Conservation (phyloP, 208 protist genomes). For the Leishmania gerbilli region DNA sequence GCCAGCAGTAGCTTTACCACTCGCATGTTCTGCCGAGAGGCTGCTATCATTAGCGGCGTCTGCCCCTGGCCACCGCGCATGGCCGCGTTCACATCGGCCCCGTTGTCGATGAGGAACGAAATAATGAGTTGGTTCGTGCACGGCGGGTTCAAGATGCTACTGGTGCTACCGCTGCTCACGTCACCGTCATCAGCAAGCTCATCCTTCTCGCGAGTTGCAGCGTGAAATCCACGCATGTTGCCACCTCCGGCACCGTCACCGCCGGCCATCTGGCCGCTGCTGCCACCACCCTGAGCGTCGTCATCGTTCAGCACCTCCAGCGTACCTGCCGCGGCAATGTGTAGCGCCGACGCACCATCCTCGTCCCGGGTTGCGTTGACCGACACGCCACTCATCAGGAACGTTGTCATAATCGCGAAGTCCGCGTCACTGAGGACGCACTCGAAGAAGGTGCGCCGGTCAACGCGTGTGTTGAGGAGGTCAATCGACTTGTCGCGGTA, state of each 20-base stretch:
- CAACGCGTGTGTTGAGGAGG: slow-evolving; percentile 27
- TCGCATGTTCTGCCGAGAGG: slow-evolving; percentile 43
- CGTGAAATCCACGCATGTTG: background rate
- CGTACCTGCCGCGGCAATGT: slow-evolving; percentile 53
- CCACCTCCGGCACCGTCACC: background rate
- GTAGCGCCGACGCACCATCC: slow-evolving; percentile 61
- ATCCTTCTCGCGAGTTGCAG: background rate
- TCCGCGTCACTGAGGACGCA: slow-evolving; percentile 38
- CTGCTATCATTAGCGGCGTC: slow-evolving; percentile 84
- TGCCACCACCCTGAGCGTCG: background rate
- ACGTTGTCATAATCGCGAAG: slow-evolving; percentile 47
- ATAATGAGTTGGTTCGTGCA: slow-evolving; percentile 64
- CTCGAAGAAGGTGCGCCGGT: slow-evolving; percentile 59
- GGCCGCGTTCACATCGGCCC: slow-evolving; percentile 60
- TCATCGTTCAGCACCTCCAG: slow-evolving; percentile 8
- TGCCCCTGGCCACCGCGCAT: slow-evolving; percentile 34
- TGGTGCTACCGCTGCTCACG: background rate
- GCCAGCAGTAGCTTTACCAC: slow-evolving; percentile 52
- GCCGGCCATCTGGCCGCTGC: background rate
- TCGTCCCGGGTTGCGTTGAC: slow-evolving; percentile 42
- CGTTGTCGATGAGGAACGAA: slow-evolving; percentile 76
- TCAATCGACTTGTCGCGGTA: slow-evolving; percentile 11
- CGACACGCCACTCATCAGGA: slow-evolving; percentile 60
- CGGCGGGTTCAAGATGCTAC: slow-evolving; percentile 17
- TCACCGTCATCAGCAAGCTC: background rate